Percentiles rank a stretch among this genome's conserved stretches.
phyloP scores from a whole-genome alignment of 331 rosid genomes.

The Erythrophleum ivorense region DNA sequence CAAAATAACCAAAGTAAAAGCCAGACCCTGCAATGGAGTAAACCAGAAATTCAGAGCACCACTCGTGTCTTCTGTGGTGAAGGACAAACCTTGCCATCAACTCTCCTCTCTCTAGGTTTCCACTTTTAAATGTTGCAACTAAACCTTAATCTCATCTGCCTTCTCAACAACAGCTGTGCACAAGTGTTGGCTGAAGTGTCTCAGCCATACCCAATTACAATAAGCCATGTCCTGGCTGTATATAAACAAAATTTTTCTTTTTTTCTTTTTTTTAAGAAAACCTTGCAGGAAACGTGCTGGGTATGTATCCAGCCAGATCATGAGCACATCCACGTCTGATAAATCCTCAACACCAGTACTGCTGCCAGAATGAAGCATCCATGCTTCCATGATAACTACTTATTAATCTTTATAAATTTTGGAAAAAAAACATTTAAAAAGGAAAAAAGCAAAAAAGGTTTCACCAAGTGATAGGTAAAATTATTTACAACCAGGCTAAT shows the following conservation, averaged over 20 bases:
- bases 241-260: background rate
- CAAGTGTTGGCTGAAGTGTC: background rate
- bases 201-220: background rate
- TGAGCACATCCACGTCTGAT: background rate
- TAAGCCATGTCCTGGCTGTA: background rate
- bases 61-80: background rate
- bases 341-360: background rate
- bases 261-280: background rate
- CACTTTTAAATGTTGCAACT: background rate
- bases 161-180: background rate
- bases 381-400: background rate
- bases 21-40: background rate
- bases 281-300: background rate
- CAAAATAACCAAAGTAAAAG: constrained; percentile 1
- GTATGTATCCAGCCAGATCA: background rate
- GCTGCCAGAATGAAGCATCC: background rate
- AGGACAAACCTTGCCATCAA: background rate
- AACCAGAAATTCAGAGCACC: background rate
- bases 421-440: background rate
- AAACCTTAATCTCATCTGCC: background rate
- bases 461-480: background rate
- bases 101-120: background rate
- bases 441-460: background rate
- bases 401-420: background rate
- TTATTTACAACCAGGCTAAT: constrained; percentile 7